Conservation (phyloP, 805 yeast species). For the Cyberlindnera samutprakarnensis region DNA sequence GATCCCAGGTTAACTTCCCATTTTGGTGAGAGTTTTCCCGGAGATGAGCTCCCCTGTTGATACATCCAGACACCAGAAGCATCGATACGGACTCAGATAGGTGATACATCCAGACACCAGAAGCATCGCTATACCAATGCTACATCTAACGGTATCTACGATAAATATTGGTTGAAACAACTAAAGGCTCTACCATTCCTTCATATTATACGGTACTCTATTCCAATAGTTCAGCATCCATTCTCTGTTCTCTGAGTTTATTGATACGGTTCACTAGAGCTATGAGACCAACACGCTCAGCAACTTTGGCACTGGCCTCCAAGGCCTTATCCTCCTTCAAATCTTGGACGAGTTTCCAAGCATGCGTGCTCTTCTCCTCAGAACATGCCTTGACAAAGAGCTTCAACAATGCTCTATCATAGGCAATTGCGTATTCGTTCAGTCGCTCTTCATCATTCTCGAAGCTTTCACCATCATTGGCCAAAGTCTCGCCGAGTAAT, state of each 20-base stretch:
- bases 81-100: too few relatives aligned
- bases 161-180: too few relatives aligned
- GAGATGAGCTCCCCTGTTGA: too few relatives aligned
- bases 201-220: too few relatives aligned
- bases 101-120: too few relatives aligned
- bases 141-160: too few relatives aligned
- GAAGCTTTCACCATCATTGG: slow-evolving; percentile 33
- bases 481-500: slow-evolving; percentile 48
- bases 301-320: slow-evolving; percentile 76
- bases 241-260: slow-evolving; percentile 43
- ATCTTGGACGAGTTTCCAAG: slow-evolving; percentile 60
- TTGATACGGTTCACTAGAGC: slow-evolving; percentile 47
- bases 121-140: too few relatives aligned
- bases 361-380: slow-evolving; percentile 55
- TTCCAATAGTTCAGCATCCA: slow-evolving; percentile 25
- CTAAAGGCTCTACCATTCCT: too few relatives aligned
- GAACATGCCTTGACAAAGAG: slow-evolving; percentile 70
- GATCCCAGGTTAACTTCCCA: too few relatives aligned
- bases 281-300: slow-evolving; percentile 59
- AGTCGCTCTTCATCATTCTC: slow-evolving; percentile 48
- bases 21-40: too few relatives aligned
- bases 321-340: slow-evolving; percentile 73
- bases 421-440: slow-evolving; percentile 41
- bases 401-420: slow-evolving; percentile 74
- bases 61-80: too few relatives aligned